phyloP scores from a whole-genome alignment of 2,329 filamentous ascomycete genomes.

The Trichocomaceae sp. region DNA sequence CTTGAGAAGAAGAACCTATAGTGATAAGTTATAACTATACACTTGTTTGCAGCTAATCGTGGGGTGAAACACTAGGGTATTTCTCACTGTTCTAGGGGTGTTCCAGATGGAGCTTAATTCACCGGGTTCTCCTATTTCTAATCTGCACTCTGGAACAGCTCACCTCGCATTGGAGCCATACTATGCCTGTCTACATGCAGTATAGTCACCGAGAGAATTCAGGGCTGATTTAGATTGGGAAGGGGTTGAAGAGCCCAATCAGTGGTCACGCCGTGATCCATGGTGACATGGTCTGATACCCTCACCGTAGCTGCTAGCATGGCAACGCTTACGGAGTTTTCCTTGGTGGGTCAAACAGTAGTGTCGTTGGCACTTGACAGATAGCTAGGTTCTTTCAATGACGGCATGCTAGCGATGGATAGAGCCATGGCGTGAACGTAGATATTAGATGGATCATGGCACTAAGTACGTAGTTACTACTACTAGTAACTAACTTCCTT shows the following conservation, averaged over 20 bases:
- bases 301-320: not conserved
- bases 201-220: not conserved
- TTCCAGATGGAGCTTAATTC: slow-evolving; percentile 13
- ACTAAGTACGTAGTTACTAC: not conserved
- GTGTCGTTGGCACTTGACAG: not conserved
- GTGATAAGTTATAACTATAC: too few relatives aligned
- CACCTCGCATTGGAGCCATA: not conserved
- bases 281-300: not conserved
- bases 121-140: not conserved
- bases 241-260: slow-evolving; percentile 7
- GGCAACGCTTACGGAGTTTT: not conserved
- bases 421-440: not conserved
- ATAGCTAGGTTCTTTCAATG: slow-evolving; percentile 4
- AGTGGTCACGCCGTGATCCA: not conserved
- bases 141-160: not conserved
- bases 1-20: not conserved
- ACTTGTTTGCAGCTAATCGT: slow-evolving; percentile 8
- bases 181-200: not conserved
- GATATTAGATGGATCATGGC: too few relatives aligned
- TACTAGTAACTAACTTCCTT: too few relatives aligned
- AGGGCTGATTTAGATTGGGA: slow-evolving; percentile 1
- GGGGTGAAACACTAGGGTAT: slow-evolving; percentile 13
- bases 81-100: slow-evolving; percentile 9
- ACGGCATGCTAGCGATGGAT: slow-evolving; percentile 6
- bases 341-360: slow-evolving; percentile 2